phyloP scores from a whole-genome alignment of 129 eudicot species.

The Lactuca sativa region DNA sequence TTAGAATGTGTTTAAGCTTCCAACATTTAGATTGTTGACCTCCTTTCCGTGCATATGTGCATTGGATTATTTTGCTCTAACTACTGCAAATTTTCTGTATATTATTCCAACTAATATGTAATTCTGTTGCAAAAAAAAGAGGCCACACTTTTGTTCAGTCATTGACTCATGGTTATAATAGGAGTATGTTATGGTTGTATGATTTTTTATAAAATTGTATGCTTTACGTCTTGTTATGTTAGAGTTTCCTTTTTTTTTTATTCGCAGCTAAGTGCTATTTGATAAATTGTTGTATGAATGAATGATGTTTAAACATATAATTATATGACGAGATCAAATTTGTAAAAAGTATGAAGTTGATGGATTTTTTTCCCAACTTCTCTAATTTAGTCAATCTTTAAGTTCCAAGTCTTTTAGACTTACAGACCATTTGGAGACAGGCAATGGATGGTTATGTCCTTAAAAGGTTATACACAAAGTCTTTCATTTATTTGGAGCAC shows the following conservation, averaged over 20 bases:
- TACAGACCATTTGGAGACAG: too few species aligned
- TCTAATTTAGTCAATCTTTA: too few species aligned
- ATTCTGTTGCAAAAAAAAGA: background rate
- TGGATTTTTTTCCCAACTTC: too few species aligned
- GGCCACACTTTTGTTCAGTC: background rate
- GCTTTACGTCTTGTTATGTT: background rate
- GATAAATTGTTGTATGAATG: background rate
- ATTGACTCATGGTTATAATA: background rate
- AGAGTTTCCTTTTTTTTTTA: too few species aligned
- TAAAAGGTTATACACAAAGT: background rate
- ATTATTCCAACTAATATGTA: background rate
- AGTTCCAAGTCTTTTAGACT: too few species aligned
- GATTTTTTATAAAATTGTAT: too few species aligned
- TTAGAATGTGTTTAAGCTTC: background rate
- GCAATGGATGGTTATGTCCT: too few species aligned
- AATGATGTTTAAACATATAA: too few species aligned
- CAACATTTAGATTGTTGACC: conserved; percentile 13
- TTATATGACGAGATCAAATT: too few species aligned
- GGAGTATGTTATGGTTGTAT: background rate
- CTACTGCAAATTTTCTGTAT: conserved; percentile 27
- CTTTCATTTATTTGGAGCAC: background rate
- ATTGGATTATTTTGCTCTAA: background rate
- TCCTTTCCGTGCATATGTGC: conserved; percentile 18
- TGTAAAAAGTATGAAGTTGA: too few species aligned
- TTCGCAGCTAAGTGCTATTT: background rate